Evolutionary conservation across 1,139 yeast species (phyloP).

Genomic region (Yamadazyma membranifaciens): DNA sequence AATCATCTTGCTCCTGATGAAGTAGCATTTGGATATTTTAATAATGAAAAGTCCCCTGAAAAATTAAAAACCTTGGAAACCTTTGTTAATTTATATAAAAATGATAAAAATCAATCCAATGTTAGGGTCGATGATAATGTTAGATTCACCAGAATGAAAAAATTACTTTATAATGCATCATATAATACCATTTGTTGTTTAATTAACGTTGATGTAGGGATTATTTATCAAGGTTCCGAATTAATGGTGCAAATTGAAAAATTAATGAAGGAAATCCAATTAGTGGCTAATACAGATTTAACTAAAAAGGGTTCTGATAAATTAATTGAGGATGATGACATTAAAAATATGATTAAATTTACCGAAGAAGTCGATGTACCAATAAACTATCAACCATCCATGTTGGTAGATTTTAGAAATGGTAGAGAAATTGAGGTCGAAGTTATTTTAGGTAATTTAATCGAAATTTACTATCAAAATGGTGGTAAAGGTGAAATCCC

Average conservation of each 20-base stretch:
- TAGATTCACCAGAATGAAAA: slow-evolving; percentile 64
- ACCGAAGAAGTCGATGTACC: slow-evolving; percentile 59
- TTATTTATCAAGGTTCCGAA: slow-evolving; percentile 55
- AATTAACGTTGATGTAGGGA: slow-evolving; percentile 48
- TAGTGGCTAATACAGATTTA: slow-evolving; percentile 47
- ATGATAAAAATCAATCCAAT: slow-evolving; percentile 37
- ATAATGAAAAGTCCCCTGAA: slow-evolving; percentile 23
- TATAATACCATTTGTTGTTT: slow-evolving; percentile 64
- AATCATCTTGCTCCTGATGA: slow-evolving; percentile 56
- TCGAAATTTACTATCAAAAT: slow-evolving; percentile 25
- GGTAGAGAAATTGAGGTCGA: slow-evolving; percentile 71
- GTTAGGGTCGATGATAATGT: slow-evolving; percentile 48
- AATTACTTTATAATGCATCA: slow-evolving; percentile 67
- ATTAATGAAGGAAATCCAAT: slow-evolving; percentile 60
- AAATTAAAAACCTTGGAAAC: slow-evolving; percentile 11
- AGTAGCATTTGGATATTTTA: slow-evolving; percentile 56
- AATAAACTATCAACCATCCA: slow-evolving; percentile 62
- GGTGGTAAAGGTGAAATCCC: slow-evolving; percentile 60
- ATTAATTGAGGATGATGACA: slow-evolving; percentile 51
- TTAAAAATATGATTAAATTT: slow-evolving; percentile 62
- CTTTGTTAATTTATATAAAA: slow-evolving; percentile 45
- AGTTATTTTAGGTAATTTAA: slow-evolving; percentile 68
- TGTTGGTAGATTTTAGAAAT: slow-evolving; percentile 70
- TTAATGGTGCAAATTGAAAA: slow-evolving; percentile 53
- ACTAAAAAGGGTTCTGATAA: slow-evolving; percentile 1